These are phyloP conservation scores for Diplocarpon mali DNA, from an alignment of 2,329 filamentous ascomycete genomes.

Conservation along the genomic window DNA sequence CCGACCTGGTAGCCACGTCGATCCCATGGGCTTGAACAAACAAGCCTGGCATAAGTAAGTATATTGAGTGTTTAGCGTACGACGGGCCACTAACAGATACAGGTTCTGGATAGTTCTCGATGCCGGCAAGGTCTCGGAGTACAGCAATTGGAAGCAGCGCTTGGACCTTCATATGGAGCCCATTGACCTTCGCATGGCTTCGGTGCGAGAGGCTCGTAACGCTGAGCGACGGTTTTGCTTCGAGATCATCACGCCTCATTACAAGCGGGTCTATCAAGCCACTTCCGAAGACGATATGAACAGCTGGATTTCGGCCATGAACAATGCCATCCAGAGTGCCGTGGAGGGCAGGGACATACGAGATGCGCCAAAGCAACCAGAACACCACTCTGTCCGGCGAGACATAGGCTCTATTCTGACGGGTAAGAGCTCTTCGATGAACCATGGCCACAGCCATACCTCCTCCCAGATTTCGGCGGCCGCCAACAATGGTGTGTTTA, in stretches of 20 bases:
- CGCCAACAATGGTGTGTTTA: conserved; percentile 45
- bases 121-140: conserved; percentile 92
- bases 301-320: conserved; percentile 91
- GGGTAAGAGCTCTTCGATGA: conserved; percentile 72
- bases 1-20: conserved; percentile 84
- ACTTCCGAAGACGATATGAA: conserved; percentile 98
- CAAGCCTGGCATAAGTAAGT: conserved; percentile 97
- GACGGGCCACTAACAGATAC: conserved; percentile 1
- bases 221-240: conserved; percentile 95
- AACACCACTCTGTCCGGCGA: conserved; percentile 49
- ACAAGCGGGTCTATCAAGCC: conserved; percentile 91
- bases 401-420: conserved; percentile 91
- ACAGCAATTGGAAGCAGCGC: conserved; percentile 98
- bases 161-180: conserved; percentile 96
- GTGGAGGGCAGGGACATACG: conserved; percentile 67
- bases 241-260: conserved; percentile 94
- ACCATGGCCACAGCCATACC: conserved; percentile 33
- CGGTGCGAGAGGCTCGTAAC: conserved; percentile 88
- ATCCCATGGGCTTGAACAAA: conserved; percentile 90
- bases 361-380: conserved; percentile 36
- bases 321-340: conserved; percentile 92
- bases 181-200: conserved; percentile 93
- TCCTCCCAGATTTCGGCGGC: conserved; percentile 37
- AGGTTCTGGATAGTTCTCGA: conserved; percentile 99
- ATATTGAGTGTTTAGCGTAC: not conserved